Evolutionary conservation across 2,329 filamentous ascomycete species (phyloP).

Genomic region (Cylindrodendrum hubeiense): DNA sequence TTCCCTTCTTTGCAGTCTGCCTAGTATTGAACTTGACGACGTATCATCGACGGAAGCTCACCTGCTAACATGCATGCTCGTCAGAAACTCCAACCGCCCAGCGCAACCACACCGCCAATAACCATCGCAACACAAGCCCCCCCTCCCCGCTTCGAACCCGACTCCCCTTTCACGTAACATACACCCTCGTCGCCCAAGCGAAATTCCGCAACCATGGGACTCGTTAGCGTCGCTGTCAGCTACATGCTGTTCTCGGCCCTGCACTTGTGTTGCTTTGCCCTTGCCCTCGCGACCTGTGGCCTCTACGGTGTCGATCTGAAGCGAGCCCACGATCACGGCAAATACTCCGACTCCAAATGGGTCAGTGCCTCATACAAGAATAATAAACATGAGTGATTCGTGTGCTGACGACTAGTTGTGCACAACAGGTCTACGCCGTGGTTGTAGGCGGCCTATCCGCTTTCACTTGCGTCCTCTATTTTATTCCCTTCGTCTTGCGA

Average conservation of each 20-base stretch:
- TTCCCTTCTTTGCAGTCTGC: too few relatives aligned
- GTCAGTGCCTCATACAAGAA: conserved; percentile 56
- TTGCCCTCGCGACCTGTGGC: conserved; percentile 82
- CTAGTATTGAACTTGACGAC: too few relatives aligned
- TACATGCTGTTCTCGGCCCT: conserved; percentile 70
- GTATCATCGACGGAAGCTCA: neutral
- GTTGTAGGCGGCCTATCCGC: conserved; percentile 76
- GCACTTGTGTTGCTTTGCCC: conserved; percentile 82
- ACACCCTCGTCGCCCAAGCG: neutral
- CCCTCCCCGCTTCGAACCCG: neutral
- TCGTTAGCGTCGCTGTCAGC: conserved; percentile 58
- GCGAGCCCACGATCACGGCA: conserved; percentile 60
- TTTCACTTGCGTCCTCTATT: conserved; percentile 73
- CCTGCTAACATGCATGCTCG: neutral
- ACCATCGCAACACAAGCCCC: conserved; percentile 1
- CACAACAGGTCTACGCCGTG: conserved; percentile 74
- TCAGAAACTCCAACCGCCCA: neutral
- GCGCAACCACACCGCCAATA: neutral
- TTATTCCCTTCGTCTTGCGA: conserved; percentile 71
- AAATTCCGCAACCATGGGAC: conserved; percentile 52
- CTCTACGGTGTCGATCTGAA: conserved; percentile 81
- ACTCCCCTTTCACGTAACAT: neutral
- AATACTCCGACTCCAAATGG: conserved; percentile 76
- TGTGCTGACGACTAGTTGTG: conserved; percentile 1
- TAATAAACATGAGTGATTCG: neutral